phyloP scores from a whole-genome alignment of 495 filamentous ascomycete species.

The Penicillium bovifimosum region DNA sequence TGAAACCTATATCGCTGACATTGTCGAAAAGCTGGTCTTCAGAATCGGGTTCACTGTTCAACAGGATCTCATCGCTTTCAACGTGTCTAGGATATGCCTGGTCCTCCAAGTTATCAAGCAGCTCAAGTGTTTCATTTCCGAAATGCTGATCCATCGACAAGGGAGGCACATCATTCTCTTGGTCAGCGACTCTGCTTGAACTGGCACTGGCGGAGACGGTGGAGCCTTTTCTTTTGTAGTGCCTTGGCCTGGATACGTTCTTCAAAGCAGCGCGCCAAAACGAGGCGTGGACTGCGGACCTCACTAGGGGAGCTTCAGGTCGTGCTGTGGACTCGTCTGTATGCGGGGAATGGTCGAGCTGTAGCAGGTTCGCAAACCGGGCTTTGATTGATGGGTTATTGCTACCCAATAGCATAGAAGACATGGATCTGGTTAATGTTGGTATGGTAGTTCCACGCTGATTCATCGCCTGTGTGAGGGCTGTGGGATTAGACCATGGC shows the following conservation, averaged over 20 bases:
- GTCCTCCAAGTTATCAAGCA: background rate
- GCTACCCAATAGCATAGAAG: constrained; percentile 24
- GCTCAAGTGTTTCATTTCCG: background rate
- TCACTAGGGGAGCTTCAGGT: background rate
- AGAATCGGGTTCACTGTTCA: background rate
- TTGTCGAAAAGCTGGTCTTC: constrained; percentile 1
- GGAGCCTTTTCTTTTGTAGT: background rate
- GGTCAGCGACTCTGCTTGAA: background rate
- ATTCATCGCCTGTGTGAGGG: constrained; percentile 30
- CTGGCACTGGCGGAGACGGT: background rate
- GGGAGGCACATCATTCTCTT: background rate
- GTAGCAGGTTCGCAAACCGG: constrained; percentile 7
- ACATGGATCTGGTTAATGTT: constrained; percentile 31
- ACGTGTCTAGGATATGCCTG: background rate
- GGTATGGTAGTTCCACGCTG: constrained; percentile 33
- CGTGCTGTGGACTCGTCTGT: background rate
- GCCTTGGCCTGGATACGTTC: constrained; percentile 13
- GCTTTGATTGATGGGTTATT: constrained; percentile 8
- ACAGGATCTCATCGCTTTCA: background rate
- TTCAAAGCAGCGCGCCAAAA: constrained; percentile 30
- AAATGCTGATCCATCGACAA: background rate
- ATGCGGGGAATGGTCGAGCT: background rate
- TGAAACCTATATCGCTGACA: background rate
- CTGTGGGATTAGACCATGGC: background rate
- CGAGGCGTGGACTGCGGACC: constrained; percentile 14